Evolutionary conservation across 2,329 filamentous ascomycete genomes (phyloP), one percentile per base, ranked within the genome.

Genomic region (Trichoderma breve): DNA sequence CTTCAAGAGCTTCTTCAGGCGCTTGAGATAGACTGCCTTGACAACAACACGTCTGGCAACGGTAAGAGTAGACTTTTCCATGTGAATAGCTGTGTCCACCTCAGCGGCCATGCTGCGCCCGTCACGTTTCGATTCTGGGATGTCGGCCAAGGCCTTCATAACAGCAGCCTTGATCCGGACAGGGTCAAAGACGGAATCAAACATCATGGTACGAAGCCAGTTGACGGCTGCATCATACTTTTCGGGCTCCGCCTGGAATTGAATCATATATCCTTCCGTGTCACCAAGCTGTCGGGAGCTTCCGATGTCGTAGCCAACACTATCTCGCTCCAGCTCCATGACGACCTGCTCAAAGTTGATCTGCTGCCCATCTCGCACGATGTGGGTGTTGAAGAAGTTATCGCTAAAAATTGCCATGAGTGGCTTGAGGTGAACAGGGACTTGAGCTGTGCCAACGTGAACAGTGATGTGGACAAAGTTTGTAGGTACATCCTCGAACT

Each of bases 351-450:
- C 96, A 77, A 98, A 99, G 62, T 92, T 90, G 34, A 99, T 84
- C 28, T 88, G 88, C 79, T 93, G 86, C 57, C 93, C 94, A 76
- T 94, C 87, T 34, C 91, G 90, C 77, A 87, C 86, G 73, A 99
- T 91, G 3, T 95, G 96, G 0, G 94, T 94, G 79, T 94, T 95
- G 86, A 98, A 99, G 84, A 98, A 97, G 78, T 95, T 96, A 78
- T 95, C 93, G 34, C 90, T 91, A 78, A 97, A 98, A 53, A 98
- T 87, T 3, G 91, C 88, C 62, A 98, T 85, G 26, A 99, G 83
- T 4, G 96, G 96, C 79, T 95, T 94, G 72, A 95, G 87, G 74
- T 95, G 89, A n/a, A 92, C 87, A 0, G 95, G 93, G 1, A 98
- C 85, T 36, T 89, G 85, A 2, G 90, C 88, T 0, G 94, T 97